These are phyloP conservation scores for Gyrodon lividus DNA, from an alignment of 768 basidiomycete genomes.

Conservation along the genomic window DNA sequence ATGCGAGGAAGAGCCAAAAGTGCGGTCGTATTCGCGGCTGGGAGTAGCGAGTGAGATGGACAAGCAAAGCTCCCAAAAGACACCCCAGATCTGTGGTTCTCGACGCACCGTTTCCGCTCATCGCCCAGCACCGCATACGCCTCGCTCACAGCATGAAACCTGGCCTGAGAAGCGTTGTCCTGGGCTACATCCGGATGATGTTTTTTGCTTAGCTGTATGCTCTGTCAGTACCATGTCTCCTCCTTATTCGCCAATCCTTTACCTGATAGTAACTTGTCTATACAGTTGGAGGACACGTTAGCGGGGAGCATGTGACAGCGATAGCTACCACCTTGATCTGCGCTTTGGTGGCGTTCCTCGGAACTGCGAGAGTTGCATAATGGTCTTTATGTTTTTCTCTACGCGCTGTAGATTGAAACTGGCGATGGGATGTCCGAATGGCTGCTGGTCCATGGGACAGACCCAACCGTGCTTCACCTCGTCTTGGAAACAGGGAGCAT, in stretches of 20 bases:
- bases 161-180: conserved; percentile 38
- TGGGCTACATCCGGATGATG: conserved; percentile 46
- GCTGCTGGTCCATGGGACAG: not conserved
- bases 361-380: conserved; percentile 28
- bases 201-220: conserved; percentile 44
- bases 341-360: conserved; percentile 30
- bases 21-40: conserved; percentile 35
- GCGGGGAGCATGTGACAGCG: not conserved
- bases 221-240: not conserved
- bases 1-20: conserved; percentile 6
- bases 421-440: not conserved
- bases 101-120: conserved; percentile 42
- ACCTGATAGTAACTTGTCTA: conserved; percentile 35
- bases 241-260: not conserved
- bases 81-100: not conserved
- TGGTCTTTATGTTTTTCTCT: conserved; percentile 22
- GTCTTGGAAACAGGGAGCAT: not conserved
- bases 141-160: conserved; percentile 46
- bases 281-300: not conserved
- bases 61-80: not conserved
- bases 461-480: not conserved
- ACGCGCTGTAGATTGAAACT: conserved; percentile 21
- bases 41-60: not conserved
- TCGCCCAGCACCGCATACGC: conserved; percentile 47
- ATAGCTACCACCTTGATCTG: conserved; percentile 29